Evolutionary conservation across 2,329 filamentous ascomycete species (phyloP), one percentile per base, ranked within the genome.

Genomic region (Penicillium occitanis): DNA sequence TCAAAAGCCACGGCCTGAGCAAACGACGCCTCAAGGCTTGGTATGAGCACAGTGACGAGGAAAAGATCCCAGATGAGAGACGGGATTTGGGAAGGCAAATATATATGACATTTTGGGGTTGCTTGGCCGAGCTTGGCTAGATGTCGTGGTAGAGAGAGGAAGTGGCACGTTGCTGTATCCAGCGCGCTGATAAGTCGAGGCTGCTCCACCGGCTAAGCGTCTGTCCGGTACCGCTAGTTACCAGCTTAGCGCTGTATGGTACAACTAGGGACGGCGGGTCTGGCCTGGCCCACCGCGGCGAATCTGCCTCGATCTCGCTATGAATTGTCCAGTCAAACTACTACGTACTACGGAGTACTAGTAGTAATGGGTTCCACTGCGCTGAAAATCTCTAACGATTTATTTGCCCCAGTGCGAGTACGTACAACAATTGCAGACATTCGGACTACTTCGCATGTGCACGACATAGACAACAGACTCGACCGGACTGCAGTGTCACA

Each of bases 161-260:
- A 58, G 59, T 11, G 53, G 60, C 65, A 66, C 65, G 65, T 66
- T 66, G 25, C 61, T 62, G 61, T 25, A 59, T 63, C 28, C 35
- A 33, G 51, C 5, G 35, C 61, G 65, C 65, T 66, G 65, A 66
- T 66, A 66, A 61, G 57, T 46, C 57, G 57, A 60, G 37, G n/a
- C 40, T 22, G 6, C 14, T 33, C 44, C 30, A 37, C 25, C 8
- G 4, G 17, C 30, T 42, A 42, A 17, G 40, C 25, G 40, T 7
- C 1, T 28, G 40, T 44, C 25, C 37, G 51, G 62, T 35, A 46
- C 51, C 51, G 51, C 51, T 33, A 33, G 17, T 11, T 28, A 19
- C 7, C 19, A n/a, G 4, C 19, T 10, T 35, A n/a, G 28, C n/a
- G n/a, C 30, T n/a, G 28, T 58, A 42, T 14, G 22, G n/a, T 25